Percentiles rank a stretch among this genome's conserved stretches.
These are phyloP conservation scores for Mortierella sp. DNA, from an alignment of 371 early-diverging fungal species.

Conservation along the genomic window DNA sequence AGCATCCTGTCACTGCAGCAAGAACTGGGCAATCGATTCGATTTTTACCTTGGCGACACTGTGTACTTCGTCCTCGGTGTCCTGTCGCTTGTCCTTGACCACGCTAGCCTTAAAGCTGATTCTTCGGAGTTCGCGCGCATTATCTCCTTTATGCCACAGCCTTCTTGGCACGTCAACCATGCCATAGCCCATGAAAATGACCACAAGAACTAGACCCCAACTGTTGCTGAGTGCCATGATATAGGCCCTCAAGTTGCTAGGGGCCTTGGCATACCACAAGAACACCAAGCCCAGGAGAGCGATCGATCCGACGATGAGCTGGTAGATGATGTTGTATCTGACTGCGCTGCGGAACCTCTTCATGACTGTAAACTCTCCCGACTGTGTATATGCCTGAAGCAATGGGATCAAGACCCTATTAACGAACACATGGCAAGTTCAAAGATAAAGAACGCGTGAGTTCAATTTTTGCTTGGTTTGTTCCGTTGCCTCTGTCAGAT, in stretches of 20 bases:
- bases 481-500: not conserved
- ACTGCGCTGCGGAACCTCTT: conserved; percentile 78
- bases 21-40: not conserved
- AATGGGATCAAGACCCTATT: conserved; percentile 87
- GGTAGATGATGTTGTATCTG: conserved; percentile 86
- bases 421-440: not conserved
- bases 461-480: not conserved
- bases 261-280: conserved; percentile 72
- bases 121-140: conserved; percentile 70
- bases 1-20: not conserved
- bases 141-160: conserved; percentile 84
- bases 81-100: conserved; percentile 83
- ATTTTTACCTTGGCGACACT: conserved; percentile 74
- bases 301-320: conserved; percentile 74
- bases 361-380: conserved; percentile 84
- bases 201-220: conserved; percentile 91
- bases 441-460: conserved; percentile 21
- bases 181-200: conserved; percentile 94
- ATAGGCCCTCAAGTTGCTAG: conserved; percentile 72
- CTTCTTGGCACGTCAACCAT: conserved; percentile 90
- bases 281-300: conserved; percentile 77
- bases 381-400: conserved; percentile 87
- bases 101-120: conserved; percentile 79
- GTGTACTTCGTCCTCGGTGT: conserved; percentile 80
- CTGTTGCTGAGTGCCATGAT: conserved; percentile 95